Conservation (phyloP, 805 yeast species). For the Sugiyamaella valdiviana region DNA sequence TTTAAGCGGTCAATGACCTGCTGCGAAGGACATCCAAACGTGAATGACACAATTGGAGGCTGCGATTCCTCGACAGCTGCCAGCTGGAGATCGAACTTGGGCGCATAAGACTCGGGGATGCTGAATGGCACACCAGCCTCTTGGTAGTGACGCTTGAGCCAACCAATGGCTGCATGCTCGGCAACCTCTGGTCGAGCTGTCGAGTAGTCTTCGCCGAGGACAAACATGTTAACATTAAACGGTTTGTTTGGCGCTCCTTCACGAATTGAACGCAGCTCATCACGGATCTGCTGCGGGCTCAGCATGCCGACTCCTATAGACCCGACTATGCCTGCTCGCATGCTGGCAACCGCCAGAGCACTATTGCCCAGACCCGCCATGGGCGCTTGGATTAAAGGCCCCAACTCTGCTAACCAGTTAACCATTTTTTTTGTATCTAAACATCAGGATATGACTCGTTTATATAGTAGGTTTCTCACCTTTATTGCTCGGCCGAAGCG, state of each 20-base stretch:
- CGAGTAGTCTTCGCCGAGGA: conserved; percentile 3
- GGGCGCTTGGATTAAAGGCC: conserved; percentile 46
- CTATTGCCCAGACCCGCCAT: conserved; percentile 54
- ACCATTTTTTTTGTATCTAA: not conserved
- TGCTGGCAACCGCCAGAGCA: conserved; percentile 39
- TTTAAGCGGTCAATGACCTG: conserved; percentile 34
- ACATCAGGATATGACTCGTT: too few species aligned
- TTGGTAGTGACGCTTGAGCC: conserved; percentile 13
- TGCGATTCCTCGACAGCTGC: conserved; percentile 18
- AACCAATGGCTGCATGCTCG: conserved; percentile 3
- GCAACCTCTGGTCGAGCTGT: not conserved
- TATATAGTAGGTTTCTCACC: too few species aligned
- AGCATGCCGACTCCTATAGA: conserved; percentile 39
- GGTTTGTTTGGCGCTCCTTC: conserved; percentile 9
- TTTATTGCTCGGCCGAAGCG: too few species aligned
- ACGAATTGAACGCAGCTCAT: conserved; percentile 12
- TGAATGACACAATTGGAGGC: conserved; percentile 49
- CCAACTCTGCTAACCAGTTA: not conserved
- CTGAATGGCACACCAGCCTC: conserved; percentile 2
- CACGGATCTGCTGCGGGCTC: conserved; percentile 14
- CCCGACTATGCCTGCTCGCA: conserved; percentile 45
- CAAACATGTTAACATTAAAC: conserved; percentile 23
- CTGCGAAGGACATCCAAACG: conserved; percentile 43
- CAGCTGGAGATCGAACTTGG: conserved; percentile 18
- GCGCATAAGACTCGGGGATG: conserved; percentile 12